Evolutionary conservation across 179 eudicot genomes (phyloP).

Genomic region (Heliamphora pulchella): DNA sequence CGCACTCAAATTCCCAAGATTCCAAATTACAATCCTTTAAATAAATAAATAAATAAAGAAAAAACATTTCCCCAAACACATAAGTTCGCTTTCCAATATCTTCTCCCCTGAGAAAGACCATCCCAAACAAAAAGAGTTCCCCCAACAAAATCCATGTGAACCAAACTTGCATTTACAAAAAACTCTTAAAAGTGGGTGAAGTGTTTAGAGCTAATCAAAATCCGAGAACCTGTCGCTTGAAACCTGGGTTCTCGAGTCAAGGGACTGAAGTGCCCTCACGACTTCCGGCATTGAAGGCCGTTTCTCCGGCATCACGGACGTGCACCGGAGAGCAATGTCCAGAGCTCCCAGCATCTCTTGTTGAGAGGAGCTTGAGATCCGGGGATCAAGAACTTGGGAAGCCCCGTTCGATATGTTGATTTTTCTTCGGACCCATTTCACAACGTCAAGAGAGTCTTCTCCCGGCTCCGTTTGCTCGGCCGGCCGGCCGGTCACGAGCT

Average conservation of each 20-base stretch:
- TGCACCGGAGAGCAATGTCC: constrained; percentile 54
- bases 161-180: constrained; percentile 13
- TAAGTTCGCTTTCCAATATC: not conserved
- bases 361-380: constrained; percentile 38
- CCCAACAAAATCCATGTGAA: not conserved
- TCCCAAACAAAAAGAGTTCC: not conserved
- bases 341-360: constrained; percentile 59
- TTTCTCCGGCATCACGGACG: constrained; percentile 60
- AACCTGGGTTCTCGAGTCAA: constrained; percentile 30
- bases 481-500: constrained; percentile 50
- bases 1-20: too few relatives aligned
- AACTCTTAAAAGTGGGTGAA: not conserved
- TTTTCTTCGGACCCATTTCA: constrained; percentile 61
- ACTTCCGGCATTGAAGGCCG: constrained; percentile 63
- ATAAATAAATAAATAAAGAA: not conserved
- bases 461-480: constrained; percentile 37
- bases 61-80: not conserved
- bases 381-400: constrained; percentile 54
- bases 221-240: not conserved
- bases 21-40: not conserved
- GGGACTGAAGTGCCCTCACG: constrained; percentile 50
- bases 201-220: not conserved
- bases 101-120: not conserved
- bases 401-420: constrained; percentile 50
- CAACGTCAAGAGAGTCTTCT: constrained; percentile 36